Conservation (phyloP, 106 monocot species). For the Amphibolis antarctica region DNA sequence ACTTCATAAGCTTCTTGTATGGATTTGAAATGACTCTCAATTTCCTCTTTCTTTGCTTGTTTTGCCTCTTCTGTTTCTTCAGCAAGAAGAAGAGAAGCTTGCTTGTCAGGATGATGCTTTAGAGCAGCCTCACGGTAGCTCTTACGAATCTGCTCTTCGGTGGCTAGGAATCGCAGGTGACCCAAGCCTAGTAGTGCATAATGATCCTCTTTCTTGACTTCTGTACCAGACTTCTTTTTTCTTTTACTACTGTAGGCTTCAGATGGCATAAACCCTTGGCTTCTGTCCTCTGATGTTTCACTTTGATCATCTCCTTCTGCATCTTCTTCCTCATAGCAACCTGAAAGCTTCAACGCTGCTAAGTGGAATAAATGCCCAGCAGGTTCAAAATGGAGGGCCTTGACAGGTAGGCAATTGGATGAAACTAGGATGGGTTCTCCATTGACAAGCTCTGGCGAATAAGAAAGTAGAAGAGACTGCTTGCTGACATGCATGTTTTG, state of each 20-base stretch:
- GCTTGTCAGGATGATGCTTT: constrained; percentile 94
- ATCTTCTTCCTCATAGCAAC: constrained; percentile 54
- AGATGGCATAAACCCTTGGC: constrained; percentile 39
- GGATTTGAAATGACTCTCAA: constrained; percentile 75
- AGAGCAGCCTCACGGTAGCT: constrained; percentile 88
- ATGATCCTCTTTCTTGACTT: constrained; percentile 70
- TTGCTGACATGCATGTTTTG: not conserved
- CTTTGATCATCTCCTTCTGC: constrained; percentile 53
- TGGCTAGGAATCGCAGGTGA: constrained; percentile 80
- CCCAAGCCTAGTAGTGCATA: constrained; percentile 77
- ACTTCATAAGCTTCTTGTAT: constrained; percentile 96
- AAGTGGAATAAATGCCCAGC: constrained; percentile 86
- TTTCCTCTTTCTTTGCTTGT: constrained; percentile 59
- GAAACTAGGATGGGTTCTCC: constrained; percentile 52
- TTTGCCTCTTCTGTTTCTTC: constrained; percentile 62
- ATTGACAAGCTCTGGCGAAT: constrained; percentile 57
- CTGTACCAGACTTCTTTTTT: constrained; percentile 68
- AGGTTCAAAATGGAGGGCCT: constrained; percentile 62
- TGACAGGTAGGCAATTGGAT: constrained; percentile 73
- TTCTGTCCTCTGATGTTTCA: constrained; percentile 53
- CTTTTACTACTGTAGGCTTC: constrained; percentile 66
- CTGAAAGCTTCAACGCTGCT: constrained; percentile 53
- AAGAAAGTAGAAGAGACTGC: constrained; percentile 26
- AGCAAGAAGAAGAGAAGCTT: constrained; percentile 65
- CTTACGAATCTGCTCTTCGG: constrained; percentile 83